Conservation (phyloP, 2,329 filamentous ascomycete genomes). For the Metarhizium anisopliae region DNA sequence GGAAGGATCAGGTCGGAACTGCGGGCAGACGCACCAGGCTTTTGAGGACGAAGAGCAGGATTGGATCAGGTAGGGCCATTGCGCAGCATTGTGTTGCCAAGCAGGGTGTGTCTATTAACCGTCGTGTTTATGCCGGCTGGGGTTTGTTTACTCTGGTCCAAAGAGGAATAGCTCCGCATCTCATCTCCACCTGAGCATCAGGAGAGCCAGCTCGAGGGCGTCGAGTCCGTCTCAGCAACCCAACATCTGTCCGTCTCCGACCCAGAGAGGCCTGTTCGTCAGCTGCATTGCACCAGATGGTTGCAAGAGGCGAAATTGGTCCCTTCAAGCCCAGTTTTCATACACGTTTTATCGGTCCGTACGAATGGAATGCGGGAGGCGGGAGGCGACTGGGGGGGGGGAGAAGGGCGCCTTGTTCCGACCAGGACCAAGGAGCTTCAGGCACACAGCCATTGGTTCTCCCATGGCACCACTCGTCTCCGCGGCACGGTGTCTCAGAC, state of each 20-base stretch:
- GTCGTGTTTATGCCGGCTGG: conserved; percentile 12
- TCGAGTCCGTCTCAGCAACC: conserved; percentile 7
- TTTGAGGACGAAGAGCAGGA: conserved; percentile 28
- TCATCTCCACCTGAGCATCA: conserved; percentile 9
- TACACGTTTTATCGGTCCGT: neutral
- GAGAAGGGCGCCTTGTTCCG: neutral
- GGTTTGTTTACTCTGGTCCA: conserved; percentile 18
- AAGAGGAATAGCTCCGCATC: conserved; percentile 14
- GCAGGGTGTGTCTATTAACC: conserved; percentile 17
- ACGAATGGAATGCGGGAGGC: conserved; percentile 7
- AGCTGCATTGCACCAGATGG: neutral
- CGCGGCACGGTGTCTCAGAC: neutral
- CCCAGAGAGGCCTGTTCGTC: neutral
- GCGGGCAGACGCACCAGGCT: conserved; percentile 24
- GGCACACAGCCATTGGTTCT: neutral
- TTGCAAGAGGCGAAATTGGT: neutral
- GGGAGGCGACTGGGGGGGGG: neutral
- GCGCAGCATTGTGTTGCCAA: conserved; percentile 7
- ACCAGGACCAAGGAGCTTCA: neutral
- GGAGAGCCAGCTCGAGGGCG: neutral
- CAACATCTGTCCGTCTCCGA: conserved; percentile 3
- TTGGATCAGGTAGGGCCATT: conserved; percentile 14
- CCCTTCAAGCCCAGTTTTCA: neutral
- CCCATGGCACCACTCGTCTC: neutral
- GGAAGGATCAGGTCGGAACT: conserved; percentile 18